These are phyloP conservation scores for Epichloe hybrida DNA, from an alignment of 2,329 filamentous ascomycete genomes.

Conservation along the genomic window DNA sequence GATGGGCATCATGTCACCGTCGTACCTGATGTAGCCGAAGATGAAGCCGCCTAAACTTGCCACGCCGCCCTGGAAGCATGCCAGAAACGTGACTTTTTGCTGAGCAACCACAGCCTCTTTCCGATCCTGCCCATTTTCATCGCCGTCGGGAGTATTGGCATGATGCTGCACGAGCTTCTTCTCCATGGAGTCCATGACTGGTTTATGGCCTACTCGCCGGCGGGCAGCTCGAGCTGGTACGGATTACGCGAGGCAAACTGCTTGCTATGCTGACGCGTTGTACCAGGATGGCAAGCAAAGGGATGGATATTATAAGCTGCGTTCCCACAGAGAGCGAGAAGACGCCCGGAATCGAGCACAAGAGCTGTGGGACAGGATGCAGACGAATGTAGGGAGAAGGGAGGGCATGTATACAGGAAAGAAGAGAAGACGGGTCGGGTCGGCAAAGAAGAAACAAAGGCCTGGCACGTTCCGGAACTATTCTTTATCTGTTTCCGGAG, in stretches of 20 bases:
- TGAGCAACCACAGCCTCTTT: not conserved
- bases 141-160: not conserved
- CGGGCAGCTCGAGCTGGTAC: not conserved
- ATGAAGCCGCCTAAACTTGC: slow-evolving; percentile 44
- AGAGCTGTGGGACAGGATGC: too few species aligned
- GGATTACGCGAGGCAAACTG: not conserved
- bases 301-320: not conserved
- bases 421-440: too few species aligned
- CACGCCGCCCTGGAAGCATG: slow-evolving; percentile 35
- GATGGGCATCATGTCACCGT: too few species aligned
- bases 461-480: not conserved
- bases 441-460: too few species aligned
- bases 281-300: not conserved
- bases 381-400: not conserved
- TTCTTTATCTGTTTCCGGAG: not conserved
- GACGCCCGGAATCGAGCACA: too few species aligned
- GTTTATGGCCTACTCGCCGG: not conserved
- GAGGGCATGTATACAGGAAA: not conserved
- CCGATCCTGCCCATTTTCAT: not conserved
- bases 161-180: not conserved
- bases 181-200: slow-evolving; percentile 3
- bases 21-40: slow-evolving; percentile 42
- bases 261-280: not conserved
- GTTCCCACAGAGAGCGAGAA: too few species aligned
- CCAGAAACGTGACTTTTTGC: slow-evolving; percentile 24